Evolutionary conservation across 176 grass and related monocot species (phyloP), one percentile per base, ranked within the genome.

Genomic region (Pontederia crassipes): DNA sequence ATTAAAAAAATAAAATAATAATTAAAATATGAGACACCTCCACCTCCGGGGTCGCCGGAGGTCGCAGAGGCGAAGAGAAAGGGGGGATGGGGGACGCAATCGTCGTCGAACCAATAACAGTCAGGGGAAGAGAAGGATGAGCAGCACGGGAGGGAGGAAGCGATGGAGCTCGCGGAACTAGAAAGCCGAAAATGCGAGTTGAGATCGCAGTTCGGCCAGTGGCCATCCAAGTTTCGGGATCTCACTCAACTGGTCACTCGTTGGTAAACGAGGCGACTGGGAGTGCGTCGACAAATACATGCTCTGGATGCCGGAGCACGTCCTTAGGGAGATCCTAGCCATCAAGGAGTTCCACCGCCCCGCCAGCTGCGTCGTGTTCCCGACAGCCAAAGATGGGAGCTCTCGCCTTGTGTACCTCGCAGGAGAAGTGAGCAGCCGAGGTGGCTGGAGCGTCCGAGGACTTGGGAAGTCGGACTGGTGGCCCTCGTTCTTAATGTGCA

Each of bases 401-500:
- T 54, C 51, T 6, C 14, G 14, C 2, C 14, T 6, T 54, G 51
- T 12, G 32, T 40, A 64, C 55, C 75, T 58, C 24, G 67, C 72
- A 11, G 82, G 10, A 18, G 85, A 74, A 26, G 90, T 84, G 49
- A 83, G 80, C 11, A 84, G 78, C 62, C 79, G 52, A 62, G 78
- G 75, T n/a, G 73, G 16, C 32, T 78, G 73, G 0, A 75, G 83
- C 54, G 87, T 78, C 68, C 28, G 85, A 32, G 71, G 81, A 62
- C 69, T 89, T 9, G 89, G 78, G 26, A 72, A 76, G 64, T 94
- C 89, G 10, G 81, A 79, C 40, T 63, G 78, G 71, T 85, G 89
- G 89, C 89, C 89, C 24, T 84, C 84, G 26, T 94, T 94, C 75
- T 48, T 98, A 29, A 28, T 75, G 8, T 74, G 84, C n/a, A 79